Evolutionary conservation across 176 grass and related monocot genomes (phyloP).

Genomic region (Thalia dealbata): DNA sequence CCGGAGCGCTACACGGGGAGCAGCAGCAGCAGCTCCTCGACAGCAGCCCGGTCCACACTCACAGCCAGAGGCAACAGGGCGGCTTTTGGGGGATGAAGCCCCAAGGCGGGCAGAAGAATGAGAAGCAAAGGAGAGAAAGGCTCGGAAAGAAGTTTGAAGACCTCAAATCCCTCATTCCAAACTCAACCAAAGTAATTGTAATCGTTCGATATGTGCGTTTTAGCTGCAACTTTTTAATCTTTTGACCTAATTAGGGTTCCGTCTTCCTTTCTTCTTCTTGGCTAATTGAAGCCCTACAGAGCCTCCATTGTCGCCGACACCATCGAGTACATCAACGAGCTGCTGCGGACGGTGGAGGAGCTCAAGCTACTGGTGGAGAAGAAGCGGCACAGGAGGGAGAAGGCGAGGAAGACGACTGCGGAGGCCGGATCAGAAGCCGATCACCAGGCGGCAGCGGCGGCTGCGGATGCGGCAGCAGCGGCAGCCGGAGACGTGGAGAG

Average conservation of each 20-base stretch:
- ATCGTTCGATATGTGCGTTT: neutral
- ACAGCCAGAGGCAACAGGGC: slow-evolving; percentile 2
- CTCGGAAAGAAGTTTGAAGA: slow-evolving; percentile 51
- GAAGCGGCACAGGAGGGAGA: slow-evolving; percentile 36
- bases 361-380: slow-evolving; percentile 59
- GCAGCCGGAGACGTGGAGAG: slow-evolving; percentile 27
- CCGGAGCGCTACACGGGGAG: neutral
- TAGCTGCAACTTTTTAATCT: neutral
- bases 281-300: slow-evolving; percentile 35
- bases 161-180: slow-evolving; percentile 61
- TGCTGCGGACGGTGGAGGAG: slow-evolving; percentile 59
- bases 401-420: slow-evolving; percentile 3
- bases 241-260: neutral
- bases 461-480: no score
- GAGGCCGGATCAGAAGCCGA: slow-evolving; percentile 4
- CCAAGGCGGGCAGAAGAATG: slow-evolving; percentile 49
- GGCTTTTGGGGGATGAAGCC: neutral
- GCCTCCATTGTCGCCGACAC: slow-evolving; percentile 59
- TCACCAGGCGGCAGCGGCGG: neutral
- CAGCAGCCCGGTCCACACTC: neutral
- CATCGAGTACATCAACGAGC: slow-evolving; percentile 72
- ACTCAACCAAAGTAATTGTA: slow-evolving; percentile 43
- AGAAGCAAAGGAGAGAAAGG: slow-evolving; percentile 68
- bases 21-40: slow-evolving; percentile 11
- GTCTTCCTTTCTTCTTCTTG: neutral